Percentiles rank a stretch among this genome's conserved stretches.
phyloP scores from a whole-genome alignment of 805 yeast species.

The Metschnikowia bowlesiae region DNA sequence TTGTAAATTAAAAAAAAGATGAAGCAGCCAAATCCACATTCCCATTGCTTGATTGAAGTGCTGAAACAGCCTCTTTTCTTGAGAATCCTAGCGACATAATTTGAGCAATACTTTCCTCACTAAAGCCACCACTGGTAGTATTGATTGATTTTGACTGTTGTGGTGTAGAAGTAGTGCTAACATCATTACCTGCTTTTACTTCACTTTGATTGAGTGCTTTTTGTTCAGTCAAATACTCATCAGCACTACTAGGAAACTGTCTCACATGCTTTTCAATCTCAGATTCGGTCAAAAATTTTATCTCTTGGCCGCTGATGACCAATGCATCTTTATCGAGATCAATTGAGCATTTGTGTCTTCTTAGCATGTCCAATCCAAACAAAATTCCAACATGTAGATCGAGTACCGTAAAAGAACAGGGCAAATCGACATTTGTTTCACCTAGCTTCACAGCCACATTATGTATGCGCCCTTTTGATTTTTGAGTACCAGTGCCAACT shows the following conservation, averaged over 20 bases:
- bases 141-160: background rate
- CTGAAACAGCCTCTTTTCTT: conserved; percentile 56
- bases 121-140: background rate
- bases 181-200: background rate
- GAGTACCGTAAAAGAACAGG: conserved; percentile 42
- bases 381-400: conserved; percentile 72
- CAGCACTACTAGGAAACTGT: background rate
- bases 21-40: conserved; percentile 87
- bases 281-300: conserved; percentile 66
- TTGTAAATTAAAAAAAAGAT: conserved; percentile 44
- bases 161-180: background rate
- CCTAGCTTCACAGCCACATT: conserved; percentile 83
- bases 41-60: conserved; percentile 64
- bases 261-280: conserved; percentile 48
- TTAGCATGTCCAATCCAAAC: conserved; percentile 86
- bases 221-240: background rate
- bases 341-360: conserved; percentile 78
- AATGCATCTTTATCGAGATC: conserved; percentile 67
- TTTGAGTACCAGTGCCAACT: conserved; percentile 81
- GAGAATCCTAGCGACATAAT: conserved; percentile 70
- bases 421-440: conserved; percentile 35
- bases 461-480: conserved; percentile 80
- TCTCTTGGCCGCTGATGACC: conserved; percentile 66
- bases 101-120: conserved; percentile 15
- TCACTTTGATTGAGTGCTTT: background rate